Percentiles rank a stretch among this genome's conserved stretches.
Conservation (phyloP, 2,329 filamentous ascomycete species). For the Stylonectria norvegica region DNA sequence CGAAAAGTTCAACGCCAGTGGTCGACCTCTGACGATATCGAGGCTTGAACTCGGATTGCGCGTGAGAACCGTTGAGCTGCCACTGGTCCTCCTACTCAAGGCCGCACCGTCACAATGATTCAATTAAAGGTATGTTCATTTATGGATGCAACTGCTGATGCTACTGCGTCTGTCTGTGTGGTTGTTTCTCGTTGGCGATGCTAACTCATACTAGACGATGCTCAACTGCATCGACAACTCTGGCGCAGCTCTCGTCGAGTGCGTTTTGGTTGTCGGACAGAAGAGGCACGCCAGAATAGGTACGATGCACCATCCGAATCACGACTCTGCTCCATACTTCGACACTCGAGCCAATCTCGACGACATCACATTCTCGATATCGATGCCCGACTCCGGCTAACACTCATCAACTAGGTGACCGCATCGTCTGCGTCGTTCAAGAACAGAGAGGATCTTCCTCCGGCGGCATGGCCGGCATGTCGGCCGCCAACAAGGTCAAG, state of each 20-base stretch:
- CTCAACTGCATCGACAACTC: constrained; percentile 99
- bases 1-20: constrained; percentile 26
- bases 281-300: constrained; percentile 86
- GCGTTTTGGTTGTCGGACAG: constrained; percentile 86
- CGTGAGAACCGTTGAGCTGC: constrained; percentile 17
- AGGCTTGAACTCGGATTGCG: constrained; percentile 15
- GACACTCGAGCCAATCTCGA: too few species aligned
- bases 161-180: not conserved
- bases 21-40: constrained; percentile 14
- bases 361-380: not conserved
- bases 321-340: constrained; percentile 2
- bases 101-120: constrained; percentile 65
- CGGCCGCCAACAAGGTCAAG: constrained; percentile 84
- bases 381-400: not conserved
- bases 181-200: not conserved
- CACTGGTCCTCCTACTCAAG: constrained; percentile 18
- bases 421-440: constrained; percentile 95
- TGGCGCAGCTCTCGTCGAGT: constrained; percentile 94
- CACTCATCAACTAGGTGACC: constrained; percentile 63
- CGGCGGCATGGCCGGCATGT: constrained; percentile 67
- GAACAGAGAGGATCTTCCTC: constrained; percentile 82
- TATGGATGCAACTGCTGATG: too few species aligned
- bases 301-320: constrained; percentile 41
- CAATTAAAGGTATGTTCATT: constrained; percentile 69
- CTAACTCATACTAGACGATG: constrained; percentile 64